Evolutionary conservation across 176 grass and related monocot species (phyloP).

Genomic region (Ampelocalamus luodianensis): DNA sequence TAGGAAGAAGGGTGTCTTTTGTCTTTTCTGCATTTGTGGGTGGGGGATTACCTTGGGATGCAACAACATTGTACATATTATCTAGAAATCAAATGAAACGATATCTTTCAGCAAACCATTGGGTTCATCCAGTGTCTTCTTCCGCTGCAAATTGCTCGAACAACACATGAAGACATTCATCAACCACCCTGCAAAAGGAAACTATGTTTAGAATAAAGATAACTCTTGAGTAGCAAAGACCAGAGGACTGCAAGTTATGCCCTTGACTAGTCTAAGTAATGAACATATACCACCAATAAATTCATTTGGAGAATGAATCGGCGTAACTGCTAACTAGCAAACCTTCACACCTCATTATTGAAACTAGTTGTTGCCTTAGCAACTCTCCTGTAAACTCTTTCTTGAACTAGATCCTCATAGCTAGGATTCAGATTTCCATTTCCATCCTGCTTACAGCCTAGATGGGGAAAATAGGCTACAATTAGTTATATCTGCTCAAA

Average conservation of each 20-base stretch:
- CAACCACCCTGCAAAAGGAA: constrained; percentile 22
- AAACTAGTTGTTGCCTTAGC: not conserved
- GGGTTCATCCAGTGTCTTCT: not conserved
- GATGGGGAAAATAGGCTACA: constrained; percentile 1
- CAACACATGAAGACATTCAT: constrained; percentile 8
- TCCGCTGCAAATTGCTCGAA: constrained; percentile 13
- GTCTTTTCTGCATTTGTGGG: not conserved
- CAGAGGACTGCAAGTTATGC: not conserved
- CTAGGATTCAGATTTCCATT: not conserved
- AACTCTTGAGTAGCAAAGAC: not conserved
- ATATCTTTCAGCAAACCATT: constrained; percentile 24
- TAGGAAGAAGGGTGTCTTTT: not conserved
- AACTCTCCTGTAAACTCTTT: not conserved
- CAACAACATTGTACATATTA: not conserved
- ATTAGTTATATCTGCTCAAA: constrained; percentile 20
- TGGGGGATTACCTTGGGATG: constrained; percentile 11
- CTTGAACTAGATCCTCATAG: constrained; percentile 10
- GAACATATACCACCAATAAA: not conserved
- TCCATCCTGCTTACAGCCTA: constrained; percentile 19
- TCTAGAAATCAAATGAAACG: constrained; percentile 32
- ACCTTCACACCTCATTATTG: not conserved
- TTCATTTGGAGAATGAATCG: not conserved
- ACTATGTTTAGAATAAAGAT: constrained; percentile 9
- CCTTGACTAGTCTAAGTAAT: constrained; percentile 1
- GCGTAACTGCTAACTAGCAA: constrained; percentile 5